A percentile compares a stretch with the other conserved stretches of the same genome.
Conservation (phyloP, 2,329 filamentous ascomycete species). For the Dothistroma pini region DNA sequence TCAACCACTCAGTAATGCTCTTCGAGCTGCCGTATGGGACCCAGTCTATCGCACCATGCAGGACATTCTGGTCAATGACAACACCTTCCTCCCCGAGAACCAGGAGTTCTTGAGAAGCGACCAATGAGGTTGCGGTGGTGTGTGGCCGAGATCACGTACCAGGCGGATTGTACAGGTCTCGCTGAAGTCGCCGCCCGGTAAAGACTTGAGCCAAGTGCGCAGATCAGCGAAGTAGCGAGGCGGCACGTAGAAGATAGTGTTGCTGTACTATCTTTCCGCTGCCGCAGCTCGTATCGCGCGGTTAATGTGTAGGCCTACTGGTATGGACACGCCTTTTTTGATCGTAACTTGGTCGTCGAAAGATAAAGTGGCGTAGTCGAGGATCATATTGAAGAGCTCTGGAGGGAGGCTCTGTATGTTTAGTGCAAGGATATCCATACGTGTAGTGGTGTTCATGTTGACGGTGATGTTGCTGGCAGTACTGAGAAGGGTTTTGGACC, state of each 20-base stretch:
- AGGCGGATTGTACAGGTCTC: neutral
- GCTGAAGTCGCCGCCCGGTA: neutral
- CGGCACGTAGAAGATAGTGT: neutral
- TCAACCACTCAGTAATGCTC: too few relatives aligned
- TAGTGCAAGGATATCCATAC: neutral
- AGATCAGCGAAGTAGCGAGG: neutral
- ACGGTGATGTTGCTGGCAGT: too few relatives aligned
- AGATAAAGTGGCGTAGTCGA: neutral
- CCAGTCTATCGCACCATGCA: too few relatives aligned
- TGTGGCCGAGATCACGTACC: too few relatives aligned
- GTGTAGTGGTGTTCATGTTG: neutral
- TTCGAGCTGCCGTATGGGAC: too few relatives aligned
- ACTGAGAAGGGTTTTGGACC: too few relatives aligned
- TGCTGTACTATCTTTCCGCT: neutral
- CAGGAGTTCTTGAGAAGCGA: too few relatives aligned
- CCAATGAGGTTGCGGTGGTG: too few relatives aligned
- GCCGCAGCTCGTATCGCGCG: neutral
- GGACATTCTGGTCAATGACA: too few relatives aligned
- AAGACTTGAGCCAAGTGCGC: neutral
- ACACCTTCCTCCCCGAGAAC: too few relatives aligned
- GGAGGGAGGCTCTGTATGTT: neutral
- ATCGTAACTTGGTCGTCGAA: neutral
- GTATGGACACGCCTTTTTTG: neutral
- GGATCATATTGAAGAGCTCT: slow-evolving; percentile 3
- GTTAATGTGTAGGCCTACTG: neutral